Percentiles rank a stretch among this genome's conserved stretches.
Conservation (phyloP, 2,329 filamentous ascomycete genomes). For the Penicillium brasilianum region DNA sequence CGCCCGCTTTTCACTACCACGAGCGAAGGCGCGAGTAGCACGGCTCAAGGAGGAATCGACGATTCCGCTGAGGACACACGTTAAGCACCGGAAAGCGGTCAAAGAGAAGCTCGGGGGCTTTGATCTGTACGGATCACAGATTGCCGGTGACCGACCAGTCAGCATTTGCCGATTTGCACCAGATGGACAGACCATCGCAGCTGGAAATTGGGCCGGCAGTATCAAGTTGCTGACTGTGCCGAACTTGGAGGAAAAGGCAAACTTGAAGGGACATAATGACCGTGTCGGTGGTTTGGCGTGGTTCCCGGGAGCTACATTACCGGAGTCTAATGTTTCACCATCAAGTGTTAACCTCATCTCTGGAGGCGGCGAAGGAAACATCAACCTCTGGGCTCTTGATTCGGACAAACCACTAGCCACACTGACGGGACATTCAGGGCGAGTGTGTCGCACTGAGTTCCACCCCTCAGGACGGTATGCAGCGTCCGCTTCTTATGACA, state of each 20-base stretch:
- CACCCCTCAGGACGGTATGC: constrained; percentile 90
- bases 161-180: constrained; percentile 92
- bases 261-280: constrained; percentile 81
- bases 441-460: constrained; percentile 91
- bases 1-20: constrained; percentile 80
- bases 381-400: constrained; percentile 88
- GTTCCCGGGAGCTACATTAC: constrained; percentile 80
- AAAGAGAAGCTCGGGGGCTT: constrained; percentile 83
- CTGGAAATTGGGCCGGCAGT: constrained; percentile 90
- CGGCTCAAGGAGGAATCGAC: constrained; percentile 80
- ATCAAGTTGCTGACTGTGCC: constrained; percentile 86
- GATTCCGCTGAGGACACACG: constrained; percentile 85
- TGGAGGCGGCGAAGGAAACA: constrained; percentile 82
- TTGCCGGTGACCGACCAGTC: constrained; percentile 85
- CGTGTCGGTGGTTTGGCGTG: constrained; percentile 90
- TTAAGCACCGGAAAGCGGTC: constrained; percentile 87
- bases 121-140: constrained; percentile 92
- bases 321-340: constrained; percentile 71
- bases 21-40: constrained; percentile 75
- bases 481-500: constrained; percentile 93
- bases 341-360: constrained; percentile 84
- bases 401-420: constrained; percentile 85
- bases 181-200: constrained; percentile 79
- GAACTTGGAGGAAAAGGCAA: constrained; percentile 75
- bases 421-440: constrained; percentile 79